Base-by-base conservation (phyloP, 2,329 filamentous ascomycete species). In the Monilinia polystroma region DNA sequence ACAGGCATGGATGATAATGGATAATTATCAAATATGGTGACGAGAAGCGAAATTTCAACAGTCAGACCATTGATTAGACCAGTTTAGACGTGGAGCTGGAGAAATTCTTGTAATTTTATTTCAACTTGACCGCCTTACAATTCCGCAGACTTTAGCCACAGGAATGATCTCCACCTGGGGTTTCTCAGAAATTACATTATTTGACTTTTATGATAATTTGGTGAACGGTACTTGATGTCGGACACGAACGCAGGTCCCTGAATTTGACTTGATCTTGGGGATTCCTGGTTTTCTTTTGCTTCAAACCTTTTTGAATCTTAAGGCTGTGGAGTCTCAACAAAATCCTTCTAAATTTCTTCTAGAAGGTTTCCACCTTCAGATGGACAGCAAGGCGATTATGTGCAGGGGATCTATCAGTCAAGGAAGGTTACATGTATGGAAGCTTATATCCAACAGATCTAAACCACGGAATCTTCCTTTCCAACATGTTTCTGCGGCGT, bases 291-390 rank as follows among this genome's bases (percentile, higher is more conserved):
- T 52, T 16, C 23, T 52, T 52, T 26, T 52, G 10, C 20, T 51
- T 51, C 18, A 18, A 47, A 47, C 20, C 0, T 10, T 51, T n/a
- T 4, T 11, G 20, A 11, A 4, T 11, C n/a, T 52, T 26, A 12
- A 47, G 11, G 49, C 11, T 52, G 58, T 51, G 58, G 58, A 51
- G 58, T 55, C 60, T 47, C 49, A 56, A 56, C 41, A 56, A 64
- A 64, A 35, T 49, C 63, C 63, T 57, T 64, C 63, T n/a, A 64
- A 57, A 18, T 64, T 64, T 56, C 63, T 64, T 64, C 63, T 64
- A 49, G 63, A 64, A 64, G 63, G 41, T 56, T 55, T 60, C 11
- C 20, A 32, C 45, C 14, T 60, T 23, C 16, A 35, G 32, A 35
- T 35, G 32, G 32, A 35, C 32, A 35, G 6, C 32, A 35, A 35